phyloP scores from a whole-genome alignment of 345 rosid genomes.

The Carallia brachiata region DNA sequence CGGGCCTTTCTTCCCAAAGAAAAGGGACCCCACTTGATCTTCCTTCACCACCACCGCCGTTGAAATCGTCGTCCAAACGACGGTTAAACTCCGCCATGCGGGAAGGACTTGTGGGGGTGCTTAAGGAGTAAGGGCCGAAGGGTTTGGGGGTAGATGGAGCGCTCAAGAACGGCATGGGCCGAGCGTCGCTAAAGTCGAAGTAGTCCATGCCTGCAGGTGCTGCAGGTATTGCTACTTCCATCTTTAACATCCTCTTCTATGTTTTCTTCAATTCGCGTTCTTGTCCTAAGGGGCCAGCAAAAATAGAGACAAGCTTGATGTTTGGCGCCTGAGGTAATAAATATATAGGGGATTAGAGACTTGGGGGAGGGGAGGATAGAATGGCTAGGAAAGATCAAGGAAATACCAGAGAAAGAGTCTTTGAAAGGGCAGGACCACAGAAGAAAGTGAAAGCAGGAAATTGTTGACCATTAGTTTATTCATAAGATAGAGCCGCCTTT shows the following conservation, averaged over 20 bases:
- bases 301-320: background rate
- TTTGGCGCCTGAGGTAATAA: background rate
- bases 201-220: slow-evolving; percentile 35
- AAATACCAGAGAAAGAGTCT: background rate
- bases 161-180: slow-evolving; percentile 40
- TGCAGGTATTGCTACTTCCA: slow-evolving; percentile 56
- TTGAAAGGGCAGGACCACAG: background rate
- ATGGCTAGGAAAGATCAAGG: background rate
- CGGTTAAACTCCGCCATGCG: slow-evolving; percentile 55
- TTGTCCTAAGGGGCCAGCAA: background rate
- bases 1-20: slow-evolving; percentile 3
- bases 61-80: slow-evolving; percentile 32
- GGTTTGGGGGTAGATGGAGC: slow-evolving; percentile 71
- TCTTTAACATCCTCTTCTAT: background rate
- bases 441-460: background rate
- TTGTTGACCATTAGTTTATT: slow-evolving; percentile 9
- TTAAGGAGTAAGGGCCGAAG: slow-evolving; percentile 52
- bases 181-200: slow-evolving; percentile 49
- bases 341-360: background rate
- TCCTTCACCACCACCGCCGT: background rate
- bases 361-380: background rate
- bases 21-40: background rate
- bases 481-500: slow-evolving; percentile 15
- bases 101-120: slow-evolving; percentile 80
- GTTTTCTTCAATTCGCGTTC: background rate